Evolutionary conservation across 768 basidiomycete species (phyloP).

Genomic region (Auricularia cornea): DNA sequence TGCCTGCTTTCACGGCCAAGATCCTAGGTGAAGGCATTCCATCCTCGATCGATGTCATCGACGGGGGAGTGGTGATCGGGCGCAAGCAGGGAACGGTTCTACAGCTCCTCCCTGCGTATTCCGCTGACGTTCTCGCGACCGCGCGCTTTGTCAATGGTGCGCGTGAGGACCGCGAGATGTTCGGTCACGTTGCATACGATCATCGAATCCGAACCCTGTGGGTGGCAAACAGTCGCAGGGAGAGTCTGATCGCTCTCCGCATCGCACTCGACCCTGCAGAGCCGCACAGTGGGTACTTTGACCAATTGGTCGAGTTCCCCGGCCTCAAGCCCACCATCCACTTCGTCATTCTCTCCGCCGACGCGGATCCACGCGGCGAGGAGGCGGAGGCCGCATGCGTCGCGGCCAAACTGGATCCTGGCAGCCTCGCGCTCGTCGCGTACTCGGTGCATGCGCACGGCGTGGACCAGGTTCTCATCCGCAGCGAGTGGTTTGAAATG

Average conservation of each 20-base stretch:
- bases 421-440: constrained; percentile 72
- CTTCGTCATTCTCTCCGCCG: constrained; percentile 79
- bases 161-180: constrained; percentile 76
- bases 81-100: constrained; percentile 78
- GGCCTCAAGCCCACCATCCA: constrained; percentile 83
- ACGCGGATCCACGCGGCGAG: constrained; percentile 73
- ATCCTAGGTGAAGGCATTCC: constrained; percentile 74
- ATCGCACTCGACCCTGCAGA: constrained; percentile 56
- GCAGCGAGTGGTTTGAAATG: constrained; percentile 77
- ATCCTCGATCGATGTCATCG: constrained; percentile 78
- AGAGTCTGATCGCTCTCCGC: constrained; percentile 76
- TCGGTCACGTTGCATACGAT: constrained; percentile 81
- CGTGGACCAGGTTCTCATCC: constrained; percentile 80
- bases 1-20: constrained; percentile 67
- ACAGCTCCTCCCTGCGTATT: constrained; percentile 71
- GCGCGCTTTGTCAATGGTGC: constrained; percentile 66
- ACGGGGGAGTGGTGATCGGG: constrained; percentile 77
- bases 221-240: constrained; percentile 79
- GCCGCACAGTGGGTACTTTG: constrained; percentile 57
- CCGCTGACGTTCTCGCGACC: constrained; percentile 65
- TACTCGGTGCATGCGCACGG: constrained; percentile 88
- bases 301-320: constrained; percentile 75
- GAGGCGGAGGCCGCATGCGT: constrained; percentile 79
- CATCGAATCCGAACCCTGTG: constrained; percentile 77
- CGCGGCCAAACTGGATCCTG: constrained; percentile 68